Percentiles rank a stretch among this genome's conserved stretches.
These are phyloP conservation scores for Triangularia setosa DNA, from an alignment of 2,329 filamentous ascomycete genomes.

Conservation along the genomic window DNA sequence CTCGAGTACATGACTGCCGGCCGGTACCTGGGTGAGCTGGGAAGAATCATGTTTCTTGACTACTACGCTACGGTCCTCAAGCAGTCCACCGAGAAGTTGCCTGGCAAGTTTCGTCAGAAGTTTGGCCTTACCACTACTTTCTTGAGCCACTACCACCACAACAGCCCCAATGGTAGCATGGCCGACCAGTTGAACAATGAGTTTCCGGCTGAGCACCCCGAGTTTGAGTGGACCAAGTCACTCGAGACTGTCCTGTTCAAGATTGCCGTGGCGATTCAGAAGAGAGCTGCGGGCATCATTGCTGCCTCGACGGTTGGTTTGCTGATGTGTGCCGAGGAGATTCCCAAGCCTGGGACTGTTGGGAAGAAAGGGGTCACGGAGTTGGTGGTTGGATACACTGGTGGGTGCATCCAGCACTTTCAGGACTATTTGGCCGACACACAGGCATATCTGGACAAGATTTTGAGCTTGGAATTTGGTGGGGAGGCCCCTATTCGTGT, in stretches of 20 bases:
- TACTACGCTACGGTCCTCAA: slow-evolving; percentile 49
- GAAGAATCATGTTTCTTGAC: slow-evolving; percentile 65
- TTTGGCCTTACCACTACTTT: slow-evolving; percentile 70
- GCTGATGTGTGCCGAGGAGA: slow-evolving; percentile 64
- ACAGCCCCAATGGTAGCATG: slow-evolving; percentile 37
- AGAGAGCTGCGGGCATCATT: slow-evolving; percentile 68
- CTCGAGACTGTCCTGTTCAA: slow-evolving; percentile 57
- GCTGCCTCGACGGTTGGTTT: slow-evolving; percentile 70
- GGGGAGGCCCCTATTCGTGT: slow-evolving; percentile 37
- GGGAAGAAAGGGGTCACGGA: slow-evolving; percentile 39
- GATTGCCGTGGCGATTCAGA: slow-evolving; percentile 67
- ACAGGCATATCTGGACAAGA: slow-evolving; percentile 47
- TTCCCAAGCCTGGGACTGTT: slow-evolving; percentile 38
- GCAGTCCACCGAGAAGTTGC: slow-evolving; percentile 43
- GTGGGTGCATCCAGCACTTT: slow-evolving; percentile 71
- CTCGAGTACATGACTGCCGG: slow-evolving; percentile 83
- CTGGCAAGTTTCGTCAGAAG: slow-evolving; percentile 49
- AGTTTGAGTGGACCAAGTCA: slow-evolving; percentile 59
- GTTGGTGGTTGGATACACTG: slow-evolving; percentile 74
- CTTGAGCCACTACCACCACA: slow-evolving; percentile 64
- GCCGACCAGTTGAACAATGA: slow-evolving; percentile 46
- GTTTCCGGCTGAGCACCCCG: slow-evolving; percentile 43
- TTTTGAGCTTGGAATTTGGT: slow-evolving; percentile 42
- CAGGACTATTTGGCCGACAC: slow-evolving; percentile 25
- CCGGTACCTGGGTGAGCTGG: slow-evolving; percentile 72